Conservation (phyloP, 257 asterid species). For the Anisodus acutangulus region DNA sequence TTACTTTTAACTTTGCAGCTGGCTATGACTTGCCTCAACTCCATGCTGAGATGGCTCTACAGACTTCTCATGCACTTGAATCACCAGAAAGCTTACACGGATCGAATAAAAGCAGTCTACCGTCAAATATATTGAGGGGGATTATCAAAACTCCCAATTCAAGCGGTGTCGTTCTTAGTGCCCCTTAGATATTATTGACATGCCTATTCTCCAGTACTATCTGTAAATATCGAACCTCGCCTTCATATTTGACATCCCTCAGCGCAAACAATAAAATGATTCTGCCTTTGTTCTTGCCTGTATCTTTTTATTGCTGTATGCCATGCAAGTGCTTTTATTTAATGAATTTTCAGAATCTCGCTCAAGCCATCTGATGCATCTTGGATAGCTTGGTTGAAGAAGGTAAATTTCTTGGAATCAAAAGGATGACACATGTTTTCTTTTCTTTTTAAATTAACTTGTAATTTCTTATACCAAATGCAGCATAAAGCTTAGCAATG, state of each 20-base stretch:
- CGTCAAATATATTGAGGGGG: constrained; percentile 46
- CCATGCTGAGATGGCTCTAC: constrained; percentile 90
- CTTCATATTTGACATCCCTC: neutral
- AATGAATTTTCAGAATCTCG: neutral
- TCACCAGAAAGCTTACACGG: constrained; percentile 41
- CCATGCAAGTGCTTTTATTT: neutral
- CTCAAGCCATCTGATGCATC: neutral
- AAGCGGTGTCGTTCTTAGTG: constrained; percentile 29
- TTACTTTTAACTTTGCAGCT: constrained; percentile 56
- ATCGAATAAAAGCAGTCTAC: constrained; percentile 49
- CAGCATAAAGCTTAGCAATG: neutral
- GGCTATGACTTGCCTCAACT: constrained; percentile 89
- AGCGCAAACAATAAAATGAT: neutral
- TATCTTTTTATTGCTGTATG: neutral
- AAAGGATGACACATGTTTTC: neutral
- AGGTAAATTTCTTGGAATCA: neutral
- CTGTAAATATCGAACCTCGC: neutral
- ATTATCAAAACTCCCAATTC: constrained; percentile 60
- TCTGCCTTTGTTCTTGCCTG: neutral
- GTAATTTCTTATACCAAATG: constrained; percentile 4
- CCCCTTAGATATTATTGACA: neutral
- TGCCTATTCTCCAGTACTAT: neutral
- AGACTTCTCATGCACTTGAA: constrained; percentile 83
- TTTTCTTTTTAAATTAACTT: constrained; percentile 3
- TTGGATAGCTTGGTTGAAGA: neutral